These are phyloP conservation scores for Xylariaceae sp. DNA, from an alignment of 2,329 filamentous ascomycete genomes.

Conservation along the genomic window DNA sequence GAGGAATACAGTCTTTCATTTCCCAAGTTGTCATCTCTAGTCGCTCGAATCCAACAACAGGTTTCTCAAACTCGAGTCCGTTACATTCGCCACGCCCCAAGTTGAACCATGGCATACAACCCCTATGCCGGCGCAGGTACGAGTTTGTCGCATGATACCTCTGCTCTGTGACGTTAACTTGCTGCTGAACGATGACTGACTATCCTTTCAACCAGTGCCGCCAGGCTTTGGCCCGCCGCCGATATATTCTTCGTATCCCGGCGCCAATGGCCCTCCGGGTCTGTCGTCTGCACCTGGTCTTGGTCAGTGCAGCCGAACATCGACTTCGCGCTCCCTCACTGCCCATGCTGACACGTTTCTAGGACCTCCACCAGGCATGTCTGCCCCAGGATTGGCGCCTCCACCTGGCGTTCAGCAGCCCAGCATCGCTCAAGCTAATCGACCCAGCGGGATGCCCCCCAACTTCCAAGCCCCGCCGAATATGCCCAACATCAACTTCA, in stretches of 20 bases:
- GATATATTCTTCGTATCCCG: conserved; percentile 66
- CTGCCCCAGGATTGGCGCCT: conserved; percentile 73
- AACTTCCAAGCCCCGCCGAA: conserved; percentile 86
- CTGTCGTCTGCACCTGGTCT: conserved; percentile 77
- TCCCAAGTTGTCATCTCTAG: too few relatives aligned
- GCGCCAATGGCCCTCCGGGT: conserved; percentile 53
- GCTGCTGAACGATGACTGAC: conserved; percentile 16
- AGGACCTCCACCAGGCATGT: conserved; percentile 77
- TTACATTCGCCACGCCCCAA: conserved; percentile 1
- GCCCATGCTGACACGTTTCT: conserved; percentile 20
- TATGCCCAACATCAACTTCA: conserved; percentile 98
- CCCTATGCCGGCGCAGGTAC: conserved; percentile 45
- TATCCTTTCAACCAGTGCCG: conserved; percentile 27
- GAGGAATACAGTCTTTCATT: too few relatives aligned
- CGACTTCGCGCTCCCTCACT: conserved; percentile 15
- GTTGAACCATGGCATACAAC: conserved; percentile 50
- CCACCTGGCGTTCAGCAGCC: conserved; percentile 73
- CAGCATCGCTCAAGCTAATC: conserved; percentile 68
- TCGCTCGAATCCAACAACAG: background rate
- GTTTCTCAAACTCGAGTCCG: background rate
- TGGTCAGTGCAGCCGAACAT: conserved; percentile 50
- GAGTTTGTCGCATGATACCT: too few relatives aligned
- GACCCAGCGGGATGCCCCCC: conserved; percentile 72
- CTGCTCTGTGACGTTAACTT: too few relatives aligned
- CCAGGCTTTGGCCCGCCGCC: conserved; percentile 70